Evolutionary conservation across 208 protist species (phyloP).

Genomic region (Trypanosoma avium): DNA sequence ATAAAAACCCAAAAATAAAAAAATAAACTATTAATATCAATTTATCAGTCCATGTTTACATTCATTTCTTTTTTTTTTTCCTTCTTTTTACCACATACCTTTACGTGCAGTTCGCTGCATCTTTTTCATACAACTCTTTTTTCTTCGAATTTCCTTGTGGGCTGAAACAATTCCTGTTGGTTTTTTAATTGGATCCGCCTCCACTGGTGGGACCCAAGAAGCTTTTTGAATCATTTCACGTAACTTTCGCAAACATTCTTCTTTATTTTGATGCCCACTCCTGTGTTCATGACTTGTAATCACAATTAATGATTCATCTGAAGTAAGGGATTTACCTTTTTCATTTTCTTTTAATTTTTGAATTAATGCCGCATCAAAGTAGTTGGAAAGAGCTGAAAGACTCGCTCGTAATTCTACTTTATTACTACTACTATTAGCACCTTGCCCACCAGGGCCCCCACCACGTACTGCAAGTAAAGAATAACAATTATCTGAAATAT

Average conservation of each 20-base stretch:
- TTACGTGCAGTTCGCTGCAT: conserved; percentile 39
- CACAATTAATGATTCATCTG: conserved; percentile 51
- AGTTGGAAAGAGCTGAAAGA: conserved; percentile 41
- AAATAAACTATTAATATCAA: neutral
- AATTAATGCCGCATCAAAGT: conserved; percentile 65
- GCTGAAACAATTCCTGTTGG: conserved; percentile 45
- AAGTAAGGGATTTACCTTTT: conserved; percentile 37
- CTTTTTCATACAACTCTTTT: conserved; percentile 49
- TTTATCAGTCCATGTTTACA: too few species aligned
- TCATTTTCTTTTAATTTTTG: conserved; percentile 38
- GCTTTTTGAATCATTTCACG: conserved; percentile 62
- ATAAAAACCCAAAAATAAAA: neutral
- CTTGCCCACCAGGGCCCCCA: conserved; percentile 81
- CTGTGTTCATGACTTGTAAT: conserved; percentile 75
- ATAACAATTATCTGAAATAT: conserved; percentile 47
- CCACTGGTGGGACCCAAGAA: conserved; percentile 75
- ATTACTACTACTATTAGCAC: conserved; percentile 83
- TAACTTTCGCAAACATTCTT: conserved; percentile 60
- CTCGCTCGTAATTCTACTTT: conserved; percentile 80
- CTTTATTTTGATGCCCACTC: conserved; percentile 77
- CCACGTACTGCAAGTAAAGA: conserved; percentile 62
- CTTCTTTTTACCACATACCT: conserved; percentile 20
- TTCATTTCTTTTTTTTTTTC: too few species aligned
- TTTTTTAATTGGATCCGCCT: conserved; percentile 49
- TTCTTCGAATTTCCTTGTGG: conserved; percentile 46